Conservation (phyloP, 805 yeast genomes). For the Lachancea cidri region DNA sequence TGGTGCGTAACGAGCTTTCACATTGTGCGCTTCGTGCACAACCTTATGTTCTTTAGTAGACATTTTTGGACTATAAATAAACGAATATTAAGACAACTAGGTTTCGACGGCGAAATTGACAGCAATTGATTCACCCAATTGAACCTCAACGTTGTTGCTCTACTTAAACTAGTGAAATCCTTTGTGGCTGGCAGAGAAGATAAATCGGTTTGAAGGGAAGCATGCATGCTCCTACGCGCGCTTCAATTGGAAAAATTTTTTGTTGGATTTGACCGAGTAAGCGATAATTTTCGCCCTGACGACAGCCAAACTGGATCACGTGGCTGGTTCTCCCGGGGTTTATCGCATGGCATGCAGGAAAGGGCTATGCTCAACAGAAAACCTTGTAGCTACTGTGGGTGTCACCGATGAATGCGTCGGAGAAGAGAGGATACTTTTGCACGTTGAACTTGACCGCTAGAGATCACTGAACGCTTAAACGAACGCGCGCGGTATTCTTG, state of each 20-base stretch:
- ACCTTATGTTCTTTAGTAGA: constrained; percentile 28
- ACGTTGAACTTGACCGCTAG: background rate
- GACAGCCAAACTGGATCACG: background rate
- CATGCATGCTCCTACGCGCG: background rate
- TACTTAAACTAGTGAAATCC: background rate
- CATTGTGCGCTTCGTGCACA: constrained; percentile 40
- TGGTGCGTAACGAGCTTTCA: constrained; percentile 32
- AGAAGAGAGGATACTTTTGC: background rate
- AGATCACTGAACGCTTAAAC: background rate
- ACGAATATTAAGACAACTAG: background rate
- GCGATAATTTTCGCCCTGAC: background rate
- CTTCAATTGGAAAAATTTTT: constrained; percentile 6
- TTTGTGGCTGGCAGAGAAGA: background rate
- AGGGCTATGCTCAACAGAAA: background rate
- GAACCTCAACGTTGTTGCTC: background rate
- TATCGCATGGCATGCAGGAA: background rate
- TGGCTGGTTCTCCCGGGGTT: background rate
- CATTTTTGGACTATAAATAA: background rate
- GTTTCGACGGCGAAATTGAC: background rate
- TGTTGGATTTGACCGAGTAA: constrained; percentile 4
- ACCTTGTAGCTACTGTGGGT: background rate
- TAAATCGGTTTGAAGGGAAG: background rate
- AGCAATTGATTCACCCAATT: background rate
- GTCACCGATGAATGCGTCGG: background rate
- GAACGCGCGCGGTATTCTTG: background rate